Base-by-base conservation (phyloP, 768 basidiomycete genomes). In the Multifurca ochricompacta region DNA sequence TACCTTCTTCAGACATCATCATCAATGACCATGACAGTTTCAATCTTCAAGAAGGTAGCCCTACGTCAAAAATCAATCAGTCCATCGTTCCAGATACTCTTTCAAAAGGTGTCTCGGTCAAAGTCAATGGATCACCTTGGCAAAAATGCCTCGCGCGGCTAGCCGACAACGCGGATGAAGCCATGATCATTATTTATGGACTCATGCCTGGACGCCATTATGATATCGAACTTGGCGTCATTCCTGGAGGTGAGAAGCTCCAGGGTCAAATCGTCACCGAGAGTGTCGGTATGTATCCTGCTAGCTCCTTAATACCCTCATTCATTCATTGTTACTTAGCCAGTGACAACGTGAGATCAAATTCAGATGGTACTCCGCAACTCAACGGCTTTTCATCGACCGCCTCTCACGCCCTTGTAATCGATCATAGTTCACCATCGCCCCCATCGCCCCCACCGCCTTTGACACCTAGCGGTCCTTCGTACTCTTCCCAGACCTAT, bases 181-280 rank as follows among this genome's bases (percentile, higher is more conserved):
- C 91, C 0, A 81, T 94, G 52, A 90, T 96, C 48, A 88, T 95
- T 54, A 80, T 97, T 25, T 93, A 91, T 55, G 91, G 90, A 1
- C 74, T 97, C 42, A 79, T 87, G 73, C 92, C 91, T 3, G 88
- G 88, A 2, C 78, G 88, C 52, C 87, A 90, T 65, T 96, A 96
- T 63, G 91, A 96, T 63, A 83, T 96, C 48, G 88, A 92, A 63
- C 72, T 96, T 10, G 83, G 78, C 2, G 76, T 94, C 25, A 81
- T 85, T 4, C 80, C 81, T 8, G 76, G 75, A 6, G 83, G 81
- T 23, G 73, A 79, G 21, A 57, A 62, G n/a, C 71, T 86, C 21
- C 73, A 79, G 35, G 77, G 75, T 50, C 82, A 85, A 62, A 80
- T 92, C 56, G 80, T 79, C 0, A 87, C 87, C 0, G 83, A 83